Percentiles rank a stretch among this genome's conserved stretches.
Evolutionary conservation across 176 grass and related monocot species (phyloP).

Genomic region (Pontederia crassipes): DNA sequence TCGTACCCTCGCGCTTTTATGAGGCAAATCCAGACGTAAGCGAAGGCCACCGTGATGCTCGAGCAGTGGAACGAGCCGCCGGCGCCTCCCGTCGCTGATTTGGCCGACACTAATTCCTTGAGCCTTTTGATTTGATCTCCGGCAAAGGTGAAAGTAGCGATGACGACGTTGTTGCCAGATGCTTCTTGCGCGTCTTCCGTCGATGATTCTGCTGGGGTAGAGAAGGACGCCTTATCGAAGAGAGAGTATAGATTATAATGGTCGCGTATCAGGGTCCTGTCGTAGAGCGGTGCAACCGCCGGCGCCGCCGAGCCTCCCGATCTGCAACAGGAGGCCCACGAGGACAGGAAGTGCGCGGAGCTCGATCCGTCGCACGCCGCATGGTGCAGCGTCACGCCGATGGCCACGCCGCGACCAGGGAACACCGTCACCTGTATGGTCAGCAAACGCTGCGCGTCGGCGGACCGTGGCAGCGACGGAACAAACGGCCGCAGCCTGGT

Average conservation of each 20-base stretch:
- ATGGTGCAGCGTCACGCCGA: conserved; percentile 25
- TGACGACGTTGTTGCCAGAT: not conserved
- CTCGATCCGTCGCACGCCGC: conserved; percentile 22
- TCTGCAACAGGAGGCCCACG: conserved; percentile 36
- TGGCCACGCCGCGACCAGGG: conserved; percentile 16
- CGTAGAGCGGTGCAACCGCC: not conserved
- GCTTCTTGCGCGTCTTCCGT: too few relatives aligned
- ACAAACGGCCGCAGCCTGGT: conserved; percentile 10
- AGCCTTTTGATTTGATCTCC: conserved; percentile 8
- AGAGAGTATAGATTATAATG: not conserved
- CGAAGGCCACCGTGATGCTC: conserved; percentile 19
- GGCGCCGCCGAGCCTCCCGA: not conserved
- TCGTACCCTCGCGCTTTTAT: conserved; percentile 4
- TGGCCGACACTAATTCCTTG: conserved; percentile 8
- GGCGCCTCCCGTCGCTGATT: not conserved
- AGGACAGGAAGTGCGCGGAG: conserved; percentile 31
- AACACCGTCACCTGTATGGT: conserved; percentile 28
- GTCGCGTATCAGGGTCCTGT: not conserved
- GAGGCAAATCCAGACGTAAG: conserved; percentile 31
- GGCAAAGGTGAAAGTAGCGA: conserved; percentile 24
- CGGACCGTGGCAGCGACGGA: conserved; percentile 5
- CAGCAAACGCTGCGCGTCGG: not conserved
- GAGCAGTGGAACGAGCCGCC: conserved; percentile 15
- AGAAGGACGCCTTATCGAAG: not conserved
- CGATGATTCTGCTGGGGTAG: not conserved